Percentiles rank a stretch among this genome's conserved stretches.
phyloP scores from a whole-genome alignment of 2,329 filamentous ascomycete species.

The Stenocarpella maydis region DNA sequence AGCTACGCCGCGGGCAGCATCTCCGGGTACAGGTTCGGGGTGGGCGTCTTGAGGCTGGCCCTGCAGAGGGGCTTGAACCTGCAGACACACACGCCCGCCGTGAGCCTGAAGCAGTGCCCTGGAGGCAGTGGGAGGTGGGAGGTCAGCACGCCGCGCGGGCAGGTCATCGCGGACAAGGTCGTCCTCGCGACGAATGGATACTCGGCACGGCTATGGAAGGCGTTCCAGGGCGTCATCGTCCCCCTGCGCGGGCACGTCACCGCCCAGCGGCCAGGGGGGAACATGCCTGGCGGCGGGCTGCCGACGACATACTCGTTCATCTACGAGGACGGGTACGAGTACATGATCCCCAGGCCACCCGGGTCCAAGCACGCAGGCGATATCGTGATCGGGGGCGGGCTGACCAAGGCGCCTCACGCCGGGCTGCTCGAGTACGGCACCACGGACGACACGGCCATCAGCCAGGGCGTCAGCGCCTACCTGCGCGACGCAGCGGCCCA shows the following conservation, averaged over 20 bases:
- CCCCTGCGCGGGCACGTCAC: constrained; percentile 60
- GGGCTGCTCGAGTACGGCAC: constrained; percentile 61
- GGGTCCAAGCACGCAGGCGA: constrained; percentile 54
- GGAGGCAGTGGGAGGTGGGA: constrained; percentile 44
- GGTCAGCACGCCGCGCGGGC: constrained; percentile 53
- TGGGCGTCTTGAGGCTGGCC: constrained; percentile 55
- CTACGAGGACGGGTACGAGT: constrained; percentile 69
- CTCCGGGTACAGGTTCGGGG: constrained; percentile 49
- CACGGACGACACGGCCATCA: constrained; percentile 62
- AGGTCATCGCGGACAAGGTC: constrained; percentile 51
- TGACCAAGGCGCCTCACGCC: constrained; percentile 49
- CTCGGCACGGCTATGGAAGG: constrained; percentile 53
- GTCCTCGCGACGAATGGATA: constrained; percentile 64
- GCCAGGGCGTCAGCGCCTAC: constrained; percentile 59
- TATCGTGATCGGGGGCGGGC: constrained; percentile 69
- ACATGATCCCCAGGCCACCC: constrained; percentile 68
- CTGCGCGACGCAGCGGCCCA: constrained; percentile 51
- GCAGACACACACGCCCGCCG: constrained; percentile 60
- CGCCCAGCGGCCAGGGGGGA: constrained; percentile 48
- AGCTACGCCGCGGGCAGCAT: constrained; percentile 55
- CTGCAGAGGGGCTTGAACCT: constrained; percentile 56
- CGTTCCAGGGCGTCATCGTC: constrained; percentile 56
- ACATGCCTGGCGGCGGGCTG: constrained; percentile 49
- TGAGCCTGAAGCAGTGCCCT: constrained; percentile 36
- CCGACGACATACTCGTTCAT: constrained; percentile 68